Evolutionary conservation across 805 yeast species (phyloP).

Genomic region (Ascoidea rubescens): DNA sequence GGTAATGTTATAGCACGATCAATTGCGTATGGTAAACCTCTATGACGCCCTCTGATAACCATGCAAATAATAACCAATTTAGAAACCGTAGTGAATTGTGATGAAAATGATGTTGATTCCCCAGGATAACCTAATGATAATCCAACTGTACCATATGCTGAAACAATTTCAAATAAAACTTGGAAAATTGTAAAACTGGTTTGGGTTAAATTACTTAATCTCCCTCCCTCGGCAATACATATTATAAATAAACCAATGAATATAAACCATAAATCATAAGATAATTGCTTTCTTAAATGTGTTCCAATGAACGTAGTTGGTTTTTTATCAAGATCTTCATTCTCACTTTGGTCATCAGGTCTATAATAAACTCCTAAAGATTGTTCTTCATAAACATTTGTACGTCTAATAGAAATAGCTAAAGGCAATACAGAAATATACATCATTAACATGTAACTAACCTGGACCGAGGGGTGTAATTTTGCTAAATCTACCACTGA

Average conservation of each 20-base stretch:
- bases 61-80: conserved; percentile 77
- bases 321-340: conserved; percentile 15
- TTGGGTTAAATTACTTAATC: conserved; percentile 28
- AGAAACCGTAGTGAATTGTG: conserved; percentile 55
- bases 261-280: conserved; percentile 91
- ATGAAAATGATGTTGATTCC: conserved; percentile 55
- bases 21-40: conserved; percentile 87
- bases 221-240: conserved; percentile 72
- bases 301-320: conserved; percentile 60
- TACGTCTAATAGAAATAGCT: conserved; percentile 91
- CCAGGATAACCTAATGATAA: conserved; percentile 73
- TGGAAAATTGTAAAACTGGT: conserved; percentile 53
- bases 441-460: conserved; percentile 94
- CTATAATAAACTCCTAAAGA: conserved; percentile 71
- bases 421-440: conserved; percentile 91
- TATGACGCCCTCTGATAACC: conserved; percentile 91
- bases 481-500: conserved; percentile 51
- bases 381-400: conserved; percentile 96
- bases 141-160: conserved; percentile 97
- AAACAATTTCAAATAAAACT: conserved; percentile 73
- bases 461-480: conserved; percentile 85
- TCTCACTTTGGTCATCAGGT: conserved; percentile 14
- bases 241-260: conserved; percentile 75
- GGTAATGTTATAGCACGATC: conserved; percentile 91
- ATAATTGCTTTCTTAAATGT: conserved; percentile 82